phyloP scores from a whole-genome alignment of 805 yeast species.

The Cyberlindnera lachancei region DNA sequence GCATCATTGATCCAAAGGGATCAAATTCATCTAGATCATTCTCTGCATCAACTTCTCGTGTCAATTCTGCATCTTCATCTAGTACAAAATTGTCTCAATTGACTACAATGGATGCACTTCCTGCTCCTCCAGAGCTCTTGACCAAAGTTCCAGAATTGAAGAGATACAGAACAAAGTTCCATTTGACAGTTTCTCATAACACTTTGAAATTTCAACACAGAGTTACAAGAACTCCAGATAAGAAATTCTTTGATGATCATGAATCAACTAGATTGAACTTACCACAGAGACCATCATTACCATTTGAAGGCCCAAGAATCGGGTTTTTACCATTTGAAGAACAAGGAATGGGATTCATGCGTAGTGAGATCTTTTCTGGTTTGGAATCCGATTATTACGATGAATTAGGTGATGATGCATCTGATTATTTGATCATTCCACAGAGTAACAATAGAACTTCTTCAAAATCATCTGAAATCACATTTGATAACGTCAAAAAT shows the following conservation, averaged over 20 bases:
- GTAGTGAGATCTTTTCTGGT: too few relatives aligned
- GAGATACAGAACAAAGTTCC: slow-evolving; percentile 40
- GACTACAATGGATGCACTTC: slow-evolving; percentile 21
- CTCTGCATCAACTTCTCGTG: slow-evolving; percentile 7
- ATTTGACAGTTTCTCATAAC: slow-evolving; percentile 36
- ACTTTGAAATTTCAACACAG: slow-evolving; percentile 24
- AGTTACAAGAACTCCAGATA: slow-evolving; percentile 18
- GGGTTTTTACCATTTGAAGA: slow-evolving; percentile 3
- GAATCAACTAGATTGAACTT: background rate
- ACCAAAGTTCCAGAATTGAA: slow-evolving; percentile 37
- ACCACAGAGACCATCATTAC: slow-evolving; percentile 9
- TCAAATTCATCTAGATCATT: background rate
- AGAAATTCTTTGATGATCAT: slow-evolving; percentile 8
- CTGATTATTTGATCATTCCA: slow-evolving; percentile 10
- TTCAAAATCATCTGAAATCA: background rate
- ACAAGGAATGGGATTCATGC: background rate
- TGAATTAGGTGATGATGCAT: slow-evolving; percentile 14
- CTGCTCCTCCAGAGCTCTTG: slow-evolving; percentile 38
- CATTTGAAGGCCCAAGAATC: slow-evolving; percentile 7
- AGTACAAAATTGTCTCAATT: slow-evolving; percentile 2
- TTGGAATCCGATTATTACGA: slow-evolving; percentile 11
- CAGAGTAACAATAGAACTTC: background rate
- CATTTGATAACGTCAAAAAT: slow-evolving; percentile 14
- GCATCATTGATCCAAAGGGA: slow-evolving; percentile 1
- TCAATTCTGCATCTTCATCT: slow-evolving; percentile 8